Conservation (phyloP, 345 rosid genomes). For the Cardamine occulta region DNA sequence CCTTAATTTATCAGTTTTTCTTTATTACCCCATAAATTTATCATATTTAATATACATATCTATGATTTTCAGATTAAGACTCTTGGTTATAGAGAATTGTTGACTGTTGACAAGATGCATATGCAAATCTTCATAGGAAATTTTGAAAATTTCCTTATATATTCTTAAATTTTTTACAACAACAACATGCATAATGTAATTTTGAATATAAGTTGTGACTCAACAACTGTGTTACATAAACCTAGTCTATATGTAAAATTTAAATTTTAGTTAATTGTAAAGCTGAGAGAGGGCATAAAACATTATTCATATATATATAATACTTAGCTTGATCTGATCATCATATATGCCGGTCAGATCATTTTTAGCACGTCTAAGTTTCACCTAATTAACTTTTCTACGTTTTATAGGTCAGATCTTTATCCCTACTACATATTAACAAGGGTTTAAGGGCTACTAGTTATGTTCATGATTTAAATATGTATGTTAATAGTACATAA, state of each 20-base stretch:
- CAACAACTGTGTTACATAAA: neutral
- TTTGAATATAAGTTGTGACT: neutral
- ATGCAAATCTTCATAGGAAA: neutral
- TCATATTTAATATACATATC: too few species aligned
- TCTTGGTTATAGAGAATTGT: neutral
- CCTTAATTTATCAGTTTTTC: neutral
- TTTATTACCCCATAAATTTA: neutral
- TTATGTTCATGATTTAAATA: neutral
- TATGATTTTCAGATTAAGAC: neutral
- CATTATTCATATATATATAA: neutral
- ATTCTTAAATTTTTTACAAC: neutral
- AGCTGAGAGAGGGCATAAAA: neutral
- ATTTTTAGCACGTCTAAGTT: neutral
- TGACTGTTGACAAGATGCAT: neutral
- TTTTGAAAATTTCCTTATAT: neutral
- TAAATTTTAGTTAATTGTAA: too few species aligned
- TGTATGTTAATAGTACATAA: neutral
- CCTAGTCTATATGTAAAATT: neutral
- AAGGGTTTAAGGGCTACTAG: too few species aligned
- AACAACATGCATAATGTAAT: neutral
- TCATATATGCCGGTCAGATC: neutral
- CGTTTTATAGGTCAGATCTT: too few species aligned
- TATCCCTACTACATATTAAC: too few species aligned
- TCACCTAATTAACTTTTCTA: neutral
- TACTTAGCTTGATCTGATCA: neutral